Percentiles rank a stretch among this genome's conserved stretches.
Evolutionary conservation across 441 rosid genomes (phyloP).

Genomic region (Croton setiger): DNA sequence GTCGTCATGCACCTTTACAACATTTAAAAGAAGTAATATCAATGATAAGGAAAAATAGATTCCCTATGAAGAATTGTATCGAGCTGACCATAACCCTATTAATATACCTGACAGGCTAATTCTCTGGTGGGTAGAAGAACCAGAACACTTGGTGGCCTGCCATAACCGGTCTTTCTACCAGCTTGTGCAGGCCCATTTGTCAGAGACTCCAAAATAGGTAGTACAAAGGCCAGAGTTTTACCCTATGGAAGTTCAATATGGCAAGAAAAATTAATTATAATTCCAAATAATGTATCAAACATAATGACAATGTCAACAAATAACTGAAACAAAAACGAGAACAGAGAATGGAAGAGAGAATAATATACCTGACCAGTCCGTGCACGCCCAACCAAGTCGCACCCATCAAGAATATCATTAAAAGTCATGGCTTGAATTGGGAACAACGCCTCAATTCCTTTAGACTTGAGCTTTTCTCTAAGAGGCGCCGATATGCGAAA

Average conservation of each 20-base stretch:
- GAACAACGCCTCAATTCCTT: conserved; percentile 73
- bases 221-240: conserved; percentile 91
- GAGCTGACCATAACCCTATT: background rate
- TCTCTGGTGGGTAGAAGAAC: conserved; percentile 95
- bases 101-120: conserved; percentile 80
- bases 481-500: conserved; percentile 70
- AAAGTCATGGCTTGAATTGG: conserved; percentile 96
- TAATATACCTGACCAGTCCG: conserved; percentile 92
- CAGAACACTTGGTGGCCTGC: conserved; percentile 83
- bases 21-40: background rate
- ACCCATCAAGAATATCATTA: conserved; percentile 64
- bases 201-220: conserved; percentile 87
- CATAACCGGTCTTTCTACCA: conserved; percentile 63
- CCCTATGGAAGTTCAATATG: conserved; percentile 48
- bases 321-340: background rate
- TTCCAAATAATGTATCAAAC: background rate
- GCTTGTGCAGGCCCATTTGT: conserved; percentile 61
- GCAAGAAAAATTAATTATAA: conserved; percentile 8
- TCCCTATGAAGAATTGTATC: background rate
- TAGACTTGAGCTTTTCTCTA: conserved; percentile 62
- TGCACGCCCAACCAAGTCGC: conserved; percentile 90
- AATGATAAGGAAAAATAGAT: conserved; percentile 2
- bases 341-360: background rate
- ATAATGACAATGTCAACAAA: background rate
- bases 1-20: conserved; percentile 62